These are phyloP conservation scores for Poa pratensis DNA, from an alignment of 176 grass and related monocot species.

Conservation along the genomic window DNA sequence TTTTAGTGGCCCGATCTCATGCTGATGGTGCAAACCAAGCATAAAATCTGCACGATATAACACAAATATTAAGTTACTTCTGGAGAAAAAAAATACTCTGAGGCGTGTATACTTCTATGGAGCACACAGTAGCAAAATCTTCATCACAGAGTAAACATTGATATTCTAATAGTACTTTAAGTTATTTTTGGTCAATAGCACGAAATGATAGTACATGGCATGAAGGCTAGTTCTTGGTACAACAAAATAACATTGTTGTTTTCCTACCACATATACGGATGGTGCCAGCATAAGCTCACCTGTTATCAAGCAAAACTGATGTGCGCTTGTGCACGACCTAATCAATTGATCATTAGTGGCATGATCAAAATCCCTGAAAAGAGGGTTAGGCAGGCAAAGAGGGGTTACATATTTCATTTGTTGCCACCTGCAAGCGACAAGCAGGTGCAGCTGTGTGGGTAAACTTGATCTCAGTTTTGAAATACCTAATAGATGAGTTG, in stretches of 20 bases:
- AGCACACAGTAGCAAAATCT: background rate
- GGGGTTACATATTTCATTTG: conserved; percentile 7
- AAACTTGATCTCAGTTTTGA: conserved; percentile 6
- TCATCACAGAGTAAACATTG: background rate
- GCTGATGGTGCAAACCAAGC: conserved; percentile 62
- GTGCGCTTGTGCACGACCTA: conserved; percentile 71
- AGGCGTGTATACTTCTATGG: background rate
- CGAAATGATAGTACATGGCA: background rate
- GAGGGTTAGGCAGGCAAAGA: conserved; percentile 25
- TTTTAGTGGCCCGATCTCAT: background rate
- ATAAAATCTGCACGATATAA: conserved; percentile 64
- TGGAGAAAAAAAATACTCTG: conserved; percentile 2
- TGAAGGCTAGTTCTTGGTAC: background rate
- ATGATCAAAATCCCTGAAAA: conserved; percentile 79
- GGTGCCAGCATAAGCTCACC: conserved; percentile 50
- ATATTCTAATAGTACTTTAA: conserved; percentile 20
- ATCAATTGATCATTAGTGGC: conserved; percentile 72
- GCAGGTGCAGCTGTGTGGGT: background rate
- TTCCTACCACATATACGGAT: background rate
- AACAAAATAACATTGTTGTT: background rate
- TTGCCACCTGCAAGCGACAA: conserved; percentile 15
- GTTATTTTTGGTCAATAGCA: background rate
- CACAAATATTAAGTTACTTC: conserved; percentile 30
- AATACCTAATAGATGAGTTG: conserved; percentile 59
- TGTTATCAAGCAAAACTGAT: conserved; percentile 72